phyloP scores from a whole-genome alignment of 225 moss, liverwort and hornwort genomes.

The Pseudoscleropodium purum region DNA sequence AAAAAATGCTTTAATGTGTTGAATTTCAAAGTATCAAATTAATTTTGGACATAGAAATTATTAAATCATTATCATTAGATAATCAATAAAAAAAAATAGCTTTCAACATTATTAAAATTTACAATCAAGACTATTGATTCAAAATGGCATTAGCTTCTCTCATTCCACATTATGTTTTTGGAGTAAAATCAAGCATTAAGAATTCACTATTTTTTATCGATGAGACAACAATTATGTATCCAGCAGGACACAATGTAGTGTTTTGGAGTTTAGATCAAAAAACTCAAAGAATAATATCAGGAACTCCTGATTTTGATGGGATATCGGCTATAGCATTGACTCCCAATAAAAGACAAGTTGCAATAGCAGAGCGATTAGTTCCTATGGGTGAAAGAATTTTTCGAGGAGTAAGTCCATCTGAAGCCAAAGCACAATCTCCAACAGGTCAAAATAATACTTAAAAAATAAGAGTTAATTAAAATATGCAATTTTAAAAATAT shows the following conservation, averaged over 20 bases:
- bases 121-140: not conserved
- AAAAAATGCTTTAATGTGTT: too few species aligned
- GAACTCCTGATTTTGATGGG: conserved; percentile 57
- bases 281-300: conserved; percentile 60
- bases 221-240: conserved; percentile 49
- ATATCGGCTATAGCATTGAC: conserved; percentile 56
- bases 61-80: fast-evolving
- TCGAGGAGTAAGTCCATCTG: not conserved
- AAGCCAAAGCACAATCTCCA: conserved; percentile 6
- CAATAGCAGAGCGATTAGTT: conserved; percentile 52
- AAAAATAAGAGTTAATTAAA: not conserved
- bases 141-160: conserved; percentile 52
- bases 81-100: not conserved
- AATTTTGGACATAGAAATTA: not conserved
- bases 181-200: conserved; percentile 37
- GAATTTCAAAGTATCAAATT: not conserved
- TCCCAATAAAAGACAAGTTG: conserved; percentile 51
- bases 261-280: conserved; percentile 66
- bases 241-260: conserved; percentile 63
- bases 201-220: conserved; percentile 63
- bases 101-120: too few species aligned
- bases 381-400: not conserved
- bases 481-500: too few species aligned
- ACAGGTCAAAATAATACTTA: not conserved
- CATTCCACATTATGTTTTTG: conserved; percentile 64